phyloP scores from a whole-genome alignment of 495 filamentous ascomycete species.

The Cercophora newfieldiana region DNA sequence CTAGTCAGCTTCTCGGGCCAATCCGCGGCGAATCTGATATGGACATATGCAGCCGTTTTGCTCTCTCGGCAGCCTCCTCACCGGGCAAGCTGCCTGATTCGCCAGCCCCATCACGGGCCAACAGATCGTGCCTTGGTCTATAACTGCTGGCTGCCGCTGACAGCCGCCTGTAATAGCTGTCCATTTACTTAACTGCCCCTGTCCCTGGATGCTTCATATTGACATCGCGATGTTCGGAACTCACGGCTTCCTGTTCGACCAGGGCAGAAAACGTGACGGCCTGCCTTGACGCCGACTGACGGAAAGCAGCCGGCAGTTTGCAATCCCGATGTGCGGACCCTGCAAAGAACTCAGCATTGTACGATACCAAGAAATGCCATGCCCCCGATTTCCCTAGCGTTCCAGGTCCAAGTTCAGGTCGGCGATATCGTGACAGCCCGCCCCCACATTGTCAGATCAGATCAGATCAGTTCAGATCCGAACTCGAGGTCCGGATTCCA shows the following conservation, averaged over 20 bases:
- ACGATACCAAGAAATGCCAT: neutral
- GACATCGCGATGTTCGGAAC: neutral
- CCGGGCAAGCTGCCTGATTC: neutral
- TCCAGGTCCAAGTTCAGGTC: neutral
- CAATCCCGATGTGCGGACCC: too few relatives aligned
- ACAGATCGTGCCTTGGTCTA: neutral
- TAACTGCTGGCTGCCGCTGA: neutral
- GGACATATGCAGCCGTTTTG: neutral
- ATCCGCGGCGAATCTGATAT: constrained; percentile 12
- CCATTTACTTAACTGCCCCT: constrained; percentile 1
- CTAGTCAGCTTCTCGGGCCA: constrained; percentile 6
- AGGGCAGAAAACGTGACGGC: neutral
- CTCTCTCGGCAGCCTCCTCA: neutral
- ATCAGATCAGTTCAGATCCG: neutral
- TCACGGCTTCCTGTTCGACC: neutral
- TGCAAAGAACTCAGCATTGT: neutral
- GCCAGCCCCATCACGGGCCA: neutral
- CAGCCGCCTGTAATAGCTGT: neutral
- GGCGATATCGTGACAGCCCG: neutral
- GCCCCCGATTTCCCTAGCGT: neutral
- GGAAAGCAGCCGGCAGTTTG: neutral
- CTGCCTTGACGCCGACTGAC: neutral
- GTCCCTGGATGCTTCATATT: neutral
- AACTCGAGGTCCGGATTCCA: too few relatives aligned
- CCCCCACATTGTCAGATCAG: neutral